phyloP scores from a whole-genome alignment of 108 stramenopile species.

The Cyclotella choctawhatcheeana region DNA sequence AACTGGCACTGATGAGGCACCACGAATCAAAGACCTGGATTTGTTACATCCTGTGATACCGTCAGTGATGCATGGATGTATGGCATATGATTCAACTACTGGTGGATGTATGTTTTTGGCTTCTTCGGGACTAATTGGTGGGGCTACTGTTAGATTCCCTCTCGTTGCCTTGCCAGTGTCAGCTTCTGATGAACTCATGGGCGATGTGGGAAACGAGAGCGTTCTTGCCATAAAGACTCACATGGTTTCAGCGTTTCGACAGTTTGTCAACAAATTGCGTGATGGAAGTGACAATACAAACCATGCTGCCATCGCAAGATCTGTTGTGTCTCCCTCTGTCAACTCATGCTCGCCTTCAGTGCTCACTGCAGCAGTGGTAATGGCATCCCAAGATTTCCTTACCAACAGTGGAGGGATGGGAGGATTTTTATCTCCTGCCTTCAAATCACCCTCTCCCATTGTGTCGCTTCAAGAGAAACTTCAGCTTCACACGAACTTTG shows the following conservation, averaged over 20 bases:
- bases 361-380: slow-evolving; percentile 40
- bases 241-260: slow-evolving; percentile 38
- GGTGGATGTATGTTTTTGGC: slow-evolving; percentile 43
- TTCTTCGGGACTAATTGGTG: slow-evolving; percentile 32
- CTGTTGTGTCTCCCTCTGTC: slow-evolving; percentile 35
- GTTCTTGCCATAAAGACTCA: slow-evolving; percentile 37
- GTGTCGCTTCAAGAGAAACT: slow-evolving; percentile 28
- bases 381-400: slow-evolving; percentile 27
- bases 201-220: slow-evolving; percentile 13
- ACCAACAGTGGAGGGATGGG: slow-evolving; percentile 1
- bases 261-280: slow-evolving; percentile 13
- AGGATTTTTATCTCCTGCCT: slow-evolving; percentile 6
- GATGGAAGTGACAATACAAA: slow-evolving; percentile 5
- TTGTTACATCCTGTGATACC: slow-evolving; percentile 21
- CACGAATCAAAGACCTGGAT: slow-evolving; percentile 38
- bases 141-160: slow-evolving; percentile 35
- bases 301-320: slow-evolving; percentile 7
- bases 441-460: slow-evolving; percentile 2
- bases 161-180: not conserved
- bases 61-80: slow-evolving; percentile 14
- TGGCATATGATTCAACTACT: slow-evolving; percentile 34
- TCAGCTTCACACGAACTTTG: slow-evolving; percentile 32
- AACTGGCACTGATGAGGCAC: not conserved
- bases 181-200: not conserved
- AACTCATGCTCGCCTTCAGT: slow-evolving; percentile 25